phyloP scores from a whole-genome alignment of 225 moss, liverwort and hornwort species.

The Marchantia polymorpha region DNA sequence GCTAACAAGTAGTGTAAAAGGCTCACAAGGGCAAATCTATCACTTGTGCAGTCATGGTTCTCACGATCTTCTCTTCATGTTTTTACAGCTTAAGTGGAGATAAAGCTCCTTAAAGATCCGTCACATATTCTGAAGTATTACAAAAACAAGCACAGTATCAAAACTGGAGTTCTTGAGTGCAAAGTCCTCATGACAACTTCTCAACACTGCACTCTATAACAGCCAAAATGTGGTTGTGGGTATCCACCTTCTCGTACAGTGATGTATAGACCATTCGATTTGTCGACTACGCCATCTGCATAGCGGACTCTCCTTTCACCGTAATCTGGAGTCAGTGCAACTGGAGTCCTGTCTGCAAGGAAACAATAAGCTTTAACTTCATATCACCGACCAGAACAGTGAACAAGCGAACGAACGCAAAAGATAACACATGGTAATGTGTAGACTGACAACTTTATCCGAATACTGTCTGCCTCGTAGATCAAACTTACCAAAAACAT shows the following conservation, averaged over 20 bases:
- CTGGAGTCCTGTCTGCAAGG: conserved; percentile 61
- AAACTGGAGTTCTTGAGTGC: background rate
- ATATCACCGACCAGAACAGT: background rate
- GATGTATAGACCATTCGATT: conserved; percentile 50
- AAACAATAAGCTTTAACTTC: background rate
- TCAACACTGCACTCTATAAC: background rate
- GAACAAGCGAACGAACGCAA: no score
- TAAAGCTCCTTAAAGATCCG: no score
- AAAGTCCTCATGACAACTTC: background rate
- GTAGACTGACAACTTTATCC: background rate
- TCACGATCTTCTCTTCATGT: no score
- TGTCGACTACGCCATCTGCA: conserved; percentile 70
- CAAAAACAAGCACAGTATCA: no score
- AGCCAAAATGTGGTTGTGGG: background rate
- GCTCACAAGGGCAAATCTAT: no score
- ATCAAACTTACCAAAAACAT: background rate
- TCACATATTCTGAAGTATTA: no score
- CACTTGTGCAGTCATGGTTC: no score
- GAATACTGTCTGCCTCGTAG: no score
- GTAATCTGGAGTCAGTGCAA: conserved; percentile 61
- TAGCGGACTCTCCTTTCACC: conserved; percentile 63
- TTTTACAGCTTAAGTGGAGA: no score
- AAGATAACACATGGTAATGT: no score
- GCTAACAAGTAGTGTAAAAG: no score
- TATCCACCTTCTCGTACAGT: conserved; percentile 73